A percentile compares a stretch with the other conserved stretches of the same genome.
Conservation (phyloP, 2,329 filamentous ascomycete genomes). For the Ophiostoma himal-ulmi region DNA sequence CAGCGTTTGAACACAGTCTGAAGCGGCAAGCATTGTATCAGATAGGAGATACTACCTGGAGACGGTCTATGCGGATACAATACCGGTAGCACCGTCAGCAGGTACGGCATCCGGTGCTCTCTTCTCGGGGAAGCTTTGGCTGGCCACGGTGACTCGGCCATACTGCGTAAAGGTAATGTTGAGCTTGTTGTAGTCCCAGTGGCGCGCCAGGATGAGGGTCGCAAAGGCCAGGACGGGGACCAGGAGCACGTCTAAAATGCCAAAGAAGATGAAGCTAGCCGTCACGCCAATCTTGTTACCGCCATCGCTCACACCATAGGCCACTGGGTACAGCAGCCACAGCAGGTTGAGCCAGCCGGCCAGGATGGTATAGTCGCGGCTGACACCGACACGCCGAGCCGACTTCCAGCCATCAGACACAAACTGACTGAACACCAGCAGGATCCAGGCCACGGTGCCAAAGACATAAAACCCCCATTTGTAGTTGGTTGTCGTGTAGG, state of each 20-base stretch:
- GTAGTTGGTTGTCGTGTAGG: slow-evolving; percentile 45
- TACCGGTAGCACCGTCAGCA: not conserved
- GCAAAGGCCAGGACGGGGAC: slow-evolving; percentile 40
- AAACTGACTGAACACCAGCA: slow-evolving; percentile 44
- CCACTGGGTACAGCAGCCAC: slow-evolving; percentile 51
- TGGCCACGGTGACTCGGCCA: slow-evolving; percentile 42
- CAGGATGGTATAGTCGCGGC: slow-evolving; percentile 42
- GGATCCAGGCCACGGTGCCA: slow-evolving; percentile 43
- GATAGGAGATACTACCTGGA: not conserved
- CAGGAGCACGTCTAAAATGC: slow-evolving; percentile 47
- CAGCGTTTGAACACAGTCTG: not conserved
- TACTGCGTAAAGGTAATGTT: slow-evolving; percentile 52
- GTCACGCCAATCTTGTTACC: slow-evolving; percentile 46
- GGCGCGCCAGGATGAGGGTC: slow-evolving; percentile 40
- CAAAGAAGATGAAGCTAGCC: slow-evolving; percentile 46
- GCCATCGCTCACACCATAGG: slow-evolving; percentile 48
- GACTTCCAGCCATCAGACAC: slow-evolving; percentile 36
- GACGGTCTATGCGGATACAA: slow-evolving; percentile 12
- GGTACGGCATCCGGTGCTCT: slow-evolving; percentile 23
- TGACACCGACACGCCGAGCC: slow-evolving; percentile 39
- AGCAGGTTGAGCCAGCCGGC: slow-evolving; percentile 45
- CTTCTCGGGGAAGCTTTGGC: slow-evolving; percentile 46
- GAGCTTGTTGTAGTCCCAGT: slow-evolving; percentile 48
- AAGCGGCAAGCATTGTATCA: not conserved
- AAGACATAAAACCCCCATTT: slow-evolving; percentile 55